Evolutionary conservation across 148 eudicot genomes (phyloP).

Genomic region (Nepenthes gracilis): DNA sequence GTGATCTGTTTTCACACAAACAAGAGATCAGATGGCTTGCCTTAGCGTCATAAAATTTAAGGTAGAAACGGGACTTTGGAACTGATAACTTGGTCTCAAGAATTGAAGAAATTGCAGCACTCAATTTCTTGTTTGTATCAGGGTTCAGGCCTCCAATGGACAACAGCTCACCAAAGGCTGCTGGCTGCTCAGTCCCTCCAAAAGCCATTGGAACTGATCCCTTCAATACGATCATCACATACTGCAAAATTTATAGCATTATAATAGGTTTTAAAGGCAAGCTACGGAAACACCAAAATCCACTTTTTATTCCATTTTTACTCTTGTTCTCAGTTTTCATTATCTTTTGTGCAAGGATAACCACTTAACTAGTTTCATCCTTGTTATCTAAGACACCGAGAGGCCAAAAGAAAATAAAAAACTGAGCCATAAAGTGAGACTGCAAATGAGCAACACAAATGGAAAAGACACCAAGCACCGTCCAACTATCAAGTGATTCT

Average conservation of each 20-base stretch:
- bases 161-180: conserved; percentile 89
- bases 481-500: no score
- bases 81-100: conserved; percentile 72
- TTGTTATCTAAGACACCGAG: no score
- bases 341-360: no score
- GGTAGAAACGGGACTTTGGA: conserved; percentile 64
- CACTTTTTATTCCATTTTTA: no score
- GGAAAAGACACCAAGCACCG: no score
- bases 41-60: conserved; percentile 88
- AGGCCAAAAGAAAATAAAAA: no score
- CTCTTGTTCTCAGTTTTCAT: no score
- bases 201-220: conserved; percentile 91
- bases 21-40: conserved; percentile 19
- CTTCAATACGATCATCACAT: conserved; percentile 91
- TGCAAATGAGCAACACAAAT: no score
- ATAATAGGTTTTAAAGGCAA: no score
- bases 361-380: no score
- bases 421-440: no score
- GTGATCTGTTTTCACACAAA: not conserved
- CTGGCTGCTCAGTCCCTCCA: conserved; percentile 93
- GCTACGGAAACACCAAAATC: no score
- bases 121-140: conserved; percentile 84
- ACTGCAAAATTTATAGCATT: conserved; percentile 23
- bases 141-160: conserved; percentile 85
- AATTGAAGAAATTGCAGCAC: conserved; percentile 70